Percentiles rank a stretch among this genome's conserved stretches.
These are phyloP conservation scores for Magnolia kwangsiensis DNA, from an alignment of 164 flowering plant genomes.

Conservation along the genomic window DNA sequence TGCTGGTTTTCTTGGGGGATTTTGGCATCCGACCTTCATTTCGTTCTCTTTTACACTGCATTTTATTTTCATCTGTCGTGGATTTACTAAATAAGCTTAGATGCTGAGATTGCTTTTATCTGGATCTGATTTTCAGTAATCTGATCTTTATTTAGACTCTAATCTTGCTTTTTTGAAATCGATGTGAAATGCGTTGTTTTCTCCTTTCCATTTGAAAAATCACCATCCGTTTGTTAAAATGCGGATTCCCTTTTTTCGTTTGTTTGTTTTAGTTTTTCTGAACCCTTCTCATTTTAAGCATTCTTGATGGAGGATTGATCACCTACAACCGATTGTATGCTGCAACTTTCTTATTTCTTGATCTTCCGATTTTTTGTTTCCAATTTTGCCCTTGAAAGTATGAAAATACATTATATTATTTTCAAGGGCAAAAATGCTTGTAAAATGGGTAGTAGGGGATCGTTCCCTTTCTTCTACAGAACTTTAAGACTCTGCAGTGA, in stretches of 20 bases:
- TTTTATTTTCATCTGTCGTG: conserved; percentile 2
- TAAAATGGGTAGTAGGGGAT: neutral
- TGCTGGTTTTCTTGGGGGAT: neutral
- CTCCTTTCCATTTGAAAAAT: neutral
- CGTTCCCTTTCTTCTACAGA: neutral
- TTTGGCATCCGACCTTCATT: neutral
- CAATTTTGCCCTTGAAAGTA: neutral
- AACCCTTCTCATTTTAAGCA: neutral
- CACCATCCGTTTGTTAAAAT: no score
- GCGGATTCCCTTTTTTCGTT: neutral
- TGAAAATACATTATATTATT: neutral
- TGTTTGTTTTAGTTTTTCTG: neutral
- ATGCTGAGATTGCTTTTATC: neutral
- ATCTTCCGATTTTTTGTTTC: neutral
- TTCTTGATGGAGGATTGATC: neutral
- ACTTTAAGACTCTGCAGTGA: neutral
- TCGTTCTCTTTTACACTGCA: neutral
- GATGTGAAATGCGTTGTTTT: neutral
- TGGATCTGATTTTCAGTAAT: neutral
- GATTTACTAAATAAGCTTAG: neutral
- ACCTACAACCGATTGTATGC: neutral
- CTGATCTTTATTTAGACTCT: neutral
- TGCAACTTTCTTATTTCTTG: neutral
- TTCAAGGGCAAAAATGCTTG: neutral
- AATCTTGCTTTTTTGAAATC: neutral